phyloP scores from a whole-genome alignment of 2,329 filamentous ascomycete species.

The Remersonia thermophila region DNA sequence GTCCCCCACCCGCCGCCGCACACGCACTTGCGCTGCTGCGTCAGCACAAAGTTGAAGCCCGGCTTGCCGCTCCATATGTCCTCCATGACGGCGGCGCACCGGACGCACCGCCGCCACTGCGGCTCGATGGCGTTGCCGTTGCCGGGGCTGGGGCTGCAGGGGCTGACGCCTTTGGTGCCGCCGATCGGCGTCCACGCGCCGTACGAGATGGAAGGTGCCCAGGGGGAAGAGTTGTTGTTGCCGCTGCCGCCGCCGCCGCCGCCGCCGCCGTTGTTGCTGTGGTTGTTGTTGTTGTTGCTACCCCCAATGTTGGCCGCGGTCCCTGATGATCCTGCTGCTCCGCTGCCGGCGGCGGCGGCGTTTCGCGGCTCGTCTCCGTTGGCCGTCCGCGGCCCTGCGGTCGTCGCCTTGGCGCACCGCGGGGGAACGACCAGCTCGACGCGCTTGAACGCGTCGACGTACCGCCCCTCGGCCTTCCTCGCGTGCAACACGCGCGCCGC shows the following conservation, averaged over 20 bases:
- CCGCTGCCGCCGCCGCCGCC: too few relatives aligned
- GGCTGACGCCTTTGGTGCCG: neutral
- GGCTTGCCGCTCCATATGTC: conserved; percentile 37
- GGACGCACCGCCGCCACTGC: conserved; percentile 38
- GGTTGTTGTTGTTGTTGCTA: too few relatives aligned
- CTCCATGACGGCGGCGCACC: conserved; percentile 56
- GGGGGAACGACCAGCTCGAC: conserved; percentile 35
- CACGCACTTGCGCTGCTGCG: conserved; percentile 42
- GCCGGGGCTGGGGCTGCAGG: neutral
- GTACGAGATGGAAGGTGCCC: too few relatives aligned
- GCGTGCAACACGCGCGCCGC: conserved; percentile 28
- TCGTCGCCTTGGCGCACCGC: neutral
- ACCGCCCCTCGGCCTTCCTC: conserved; percentile 25
- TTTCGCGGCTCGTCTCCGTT: too few relatives aligned
- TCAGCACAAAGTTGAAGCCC: conserved; percentile 40
- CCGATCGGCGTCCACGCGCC: neutral
- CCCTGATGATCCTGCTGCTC: neutral
- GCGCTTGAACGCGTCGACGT: conserved; percentile 47
- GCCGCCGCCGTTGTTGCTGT: too few relatives aligned
- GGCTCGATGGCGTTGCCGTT: conserved; percentile 4
- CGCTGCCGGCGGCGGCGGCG: too few relatives aligned
- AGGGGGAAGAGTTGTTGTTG: too few relatives aligned
- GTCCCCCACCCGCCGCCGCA: conserved; percentile 44
- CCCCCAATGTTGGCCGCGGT: neutral
- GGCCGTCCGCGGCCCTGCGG: too few relatives aligned